Conservation (phyloP, 164 flowering plant species). For the Dillenia suffruticosa region DNA sequence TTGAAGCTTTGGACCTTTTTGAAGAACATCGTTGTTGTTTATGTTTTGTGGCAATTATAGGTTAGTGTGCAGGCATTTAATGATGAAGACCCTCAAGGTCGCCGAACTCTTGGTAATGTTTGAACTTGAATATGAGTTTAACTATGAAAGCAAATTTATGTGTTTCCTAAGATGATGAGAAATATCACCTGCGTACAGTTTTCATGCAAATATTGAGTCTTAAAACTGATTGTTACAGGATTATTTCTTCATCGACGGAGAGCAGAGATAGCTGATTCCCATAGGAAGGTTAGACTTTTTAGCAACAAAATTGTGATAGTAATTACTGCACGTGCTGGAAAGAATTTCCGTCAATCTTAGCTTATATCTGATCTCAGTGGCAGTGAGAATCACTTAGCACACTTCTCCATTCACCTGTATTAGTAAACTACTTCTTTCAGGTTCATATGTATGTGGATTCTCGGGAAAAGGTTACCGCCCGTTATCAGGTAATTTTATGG, state of each 20-base stretch:
- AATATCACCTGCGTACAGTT: conserved; percentile 1
- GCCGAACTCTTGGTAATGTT: conserved; percentile 88
- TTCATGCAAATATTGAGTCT: neutral
- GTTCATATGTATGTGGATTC: conserved; percentile 80
- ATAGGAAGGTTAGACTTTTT: conserved; percentile 63
- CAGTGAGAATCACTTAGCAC: too few relatives aligned
- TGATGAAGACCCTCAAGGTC: conserved; percentile 99
- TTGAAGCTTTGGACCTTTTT: neutral
- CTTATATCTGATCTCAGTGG: too few relatives aligned
- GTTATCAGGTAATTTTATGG: conserved; percentile 69
- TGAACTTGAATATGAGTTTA: neutral
- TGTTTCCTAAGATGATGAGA: conserved; percentile 1
- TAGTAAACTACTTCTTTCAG: conserved; percentile 29
- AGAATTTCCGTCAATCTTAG: too few relatives aligned
- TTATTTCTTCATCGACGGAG: conserved; percentile 96
- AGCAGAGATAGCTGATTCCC: conserved; percentile 66
- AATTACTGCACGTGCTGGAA: too few relatives aligned
- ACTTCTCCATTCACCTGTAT: too few relatives aligned
- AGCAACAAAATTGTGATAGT: too few relatives aligned
- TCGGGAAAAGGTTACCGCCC: conserved; percentile 94
- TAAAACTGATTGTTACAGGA: conserved; percentile 38
- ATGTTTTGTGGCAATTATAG: conserved; percentile 28
- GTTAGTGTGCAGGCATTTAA: conserved; percentile 96
- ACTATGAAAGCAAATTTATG: neutral
- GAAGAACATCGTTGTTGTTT: neutral